These are phyloP conservation scores for Cryptococcus sp. DNA, from an alignment of 1,284 basidiomycete genomes.

Conservation along the genomic window DNA sequence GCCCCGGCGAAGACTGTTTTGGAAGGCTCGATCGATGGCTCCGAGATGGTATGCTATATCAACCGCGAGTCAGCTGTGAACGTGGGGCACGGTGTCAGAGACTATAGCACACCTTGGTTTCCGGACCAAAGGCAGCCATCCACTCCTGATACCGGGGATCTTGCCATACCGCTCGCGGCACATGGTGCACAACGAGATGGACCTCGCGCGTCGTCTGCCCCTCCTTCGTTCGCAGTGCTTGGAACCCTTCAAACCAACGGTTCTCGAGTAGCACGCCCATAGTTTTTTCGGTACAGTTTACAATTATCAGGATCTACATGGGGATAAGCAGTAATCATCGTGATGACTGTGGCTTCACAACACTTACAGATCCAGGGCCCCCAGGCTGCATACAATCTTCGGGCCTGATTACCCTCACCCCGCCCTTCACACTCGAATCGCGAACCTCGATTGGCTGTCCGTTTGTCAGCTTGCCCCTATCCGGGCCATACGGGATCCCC, in stretches of 20 bases:
- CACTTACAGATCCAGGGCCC: constrained; percentile 44
- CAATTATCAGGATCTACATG: constrained; percentile 32
- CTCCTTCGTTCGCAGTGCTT: constrained; percentile 35
- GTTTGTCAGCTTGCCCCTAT: constrained; percentile 48
- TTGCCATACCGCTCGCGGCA: constrained; percentile 64
- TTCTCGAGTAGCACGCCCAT: constrained; percentile 51
- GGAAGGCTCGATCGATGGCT: constrained; percentile 61
- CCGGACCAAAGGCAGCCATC: constrained; percentile 62
- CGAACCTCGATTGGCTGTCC: constrained; percentile 51
- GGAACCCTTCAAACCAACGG: constrained; percentile 56
- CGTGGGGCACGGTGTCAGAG: neutral
- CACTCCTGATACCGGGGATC: constrained; percentile 67
- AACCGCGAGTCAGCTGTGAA: constrained; percentile 8
- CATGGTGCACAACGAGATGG: constrained; percentile 63
- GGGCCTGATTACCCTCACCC: constrained; percentile 55
- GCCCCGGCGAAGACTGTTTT: constrained; percentile 71
- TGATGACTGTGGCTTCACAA: neutral
- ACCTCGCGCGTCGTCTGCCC: constrained; percentile 49
- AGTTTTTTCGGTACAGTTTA: constrained; percentile 36
- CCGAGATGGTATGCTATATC: constrained; percentile 65
- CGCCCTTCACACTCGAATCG: constrained; percentile 51
- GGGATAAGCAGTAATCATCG: neutral
- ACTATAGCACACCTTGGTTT: constrained; percentile 57
- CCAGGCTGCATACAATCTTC: constrained; percentile 49
- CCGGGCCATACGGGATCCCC: constrained; percentile 62